Percentiles rank a stretch among this genome's conserved stretches.
Evolutionary conservation across 148 eudicot genomes (phyloP).

Genomic region (Persicaria tinctoria): DNA sequence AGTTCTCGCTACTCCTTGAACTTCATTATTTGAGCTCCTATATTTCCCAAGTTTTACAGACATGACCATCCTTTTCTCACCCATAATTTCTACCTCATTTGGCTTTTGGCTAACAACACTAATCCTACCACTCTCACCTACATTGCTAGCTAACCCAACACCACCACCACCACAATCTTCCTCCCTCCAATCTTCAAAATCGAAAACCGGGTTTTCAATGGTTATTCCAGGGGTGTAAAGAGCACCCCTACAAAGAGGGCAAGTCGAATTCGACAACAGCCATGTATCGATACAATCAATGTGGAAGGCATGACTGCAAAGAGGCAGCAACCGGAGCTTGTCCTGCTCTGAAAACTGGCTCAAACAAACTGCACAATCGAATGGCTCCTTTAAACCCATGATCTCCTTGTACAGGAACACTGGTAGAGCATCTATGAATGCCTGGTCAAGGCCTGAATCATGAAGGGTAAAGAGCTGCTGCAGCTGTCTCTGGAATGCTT

Average conservation of each 20-base stretch:
- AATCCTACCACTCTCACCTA: slow-evolving; percentile 9
- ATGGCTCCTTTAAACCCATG: slow-evolving; percentile 66
- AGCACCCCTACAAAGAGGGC: slow-evolving; percentile 84
- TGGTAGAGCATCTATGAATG: slow-evolving; percentile 73
- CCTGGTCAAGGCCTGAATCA: slow-evolving; percentile 84
- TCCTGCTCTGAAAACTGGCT: slow-evolving; percentile 69
- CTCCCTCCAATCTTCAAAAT: slow-evolving; percentile 37
- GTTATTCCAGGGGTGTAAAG: slow-evolving; percentile 54
- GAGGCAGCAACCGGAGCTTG: slow-evolving; percentile 60
- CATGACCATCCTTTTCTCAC: slow-evolving; percentile 58
- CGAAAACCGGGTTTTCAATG: slow-evolving; percentile 59
- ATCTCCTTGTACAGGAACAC: slow-evolving; percentile 66
- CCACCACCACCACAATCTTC: slow-evolving; percentile 29
- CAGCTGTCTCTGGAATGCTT: slow-evolving; percentile 50
- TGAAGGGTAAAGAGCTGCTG: slow-evolving; percentile 70
- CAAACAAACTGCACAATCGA: slow-evolving; percentile 86
- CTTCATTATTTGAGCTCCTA: slow-evolving; percentile 36
- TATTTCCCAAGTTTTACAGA: slow-evolving; percentile 83
- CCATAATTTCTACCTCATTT: slow-evolving; percentile 21
- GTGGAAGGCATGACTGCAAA: slow-evolving; percentile 92
- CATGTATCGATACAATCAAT: slow-evolving; percentile 87
- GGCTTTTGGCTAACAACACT: slow-evolving; percentile 24
- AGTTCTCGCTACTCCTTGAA: slow-evolving; percentile 9
- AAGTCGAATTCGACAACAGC: slow-evolving; percentile 76
- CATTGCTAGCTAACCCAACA: slow-evolving; percentile 22